A percentile compares a stretch with the other conserved stretches of the same genome.
Evolutionary conservation across 306 rosid genomes (phyloP).

Genomic region (Glycine latifolia): DNA sequence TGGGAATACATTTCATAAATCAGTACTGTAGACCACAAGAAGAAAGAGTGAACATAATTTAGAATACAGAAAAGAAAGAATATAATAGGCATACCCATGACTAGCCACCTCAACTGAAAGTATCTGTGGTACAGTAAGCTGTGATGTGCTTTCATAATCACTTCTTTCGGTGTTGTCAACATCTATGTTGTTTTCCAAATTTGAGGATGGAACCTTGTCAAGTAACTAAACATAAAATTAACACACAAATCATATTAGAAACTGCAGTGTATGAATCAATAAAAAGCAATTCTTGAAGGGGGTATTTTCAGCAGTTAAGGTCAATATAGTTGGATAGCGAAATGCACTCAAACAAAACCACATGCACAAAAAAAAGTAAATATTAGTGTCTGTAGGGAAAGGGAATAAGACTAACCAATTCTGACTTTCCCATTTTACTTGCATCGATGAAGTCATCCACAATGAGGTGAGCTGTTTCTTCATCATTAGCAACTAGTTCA

Average conservation of each 20-base stretch:
- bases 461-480: constrained; percentile 40
- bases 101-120: constrained; percentile 44
- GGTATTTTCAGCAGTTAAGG: neutral
- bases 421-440: constrained; percentile 43
- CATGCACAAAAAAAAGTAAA: constrained; percentile 8
- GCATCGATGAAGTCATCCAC: constrained; percentile 47
- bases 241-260: constrained; percentile 42
- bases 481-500: constrained; percentile 41
- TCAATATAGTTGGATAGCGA: constrained; percentile 18
- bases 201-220: constrained; percentile 44
- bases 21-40: neutral
- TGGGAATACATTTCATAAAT: constrained; percentile 19
- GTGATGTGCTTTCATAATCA: constrained; percentile 45
- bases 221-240: constrained; percentile 51
- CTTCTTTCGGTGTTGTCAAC: constrained; percentile 30
- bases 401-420: constrained; percentile 47
- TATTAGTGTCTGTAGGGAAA: constrained; percentile 9
- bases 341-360: constrained; percentile 35
- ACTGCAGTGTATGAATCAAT: neutral
- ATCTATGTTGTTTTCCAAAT: constrained; percentile 47
- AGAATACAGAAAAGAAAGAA: constrained; percentile 37
- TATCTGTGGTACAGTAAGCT: constrained; percentile 40
- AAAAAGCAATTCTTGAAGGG: neutral
- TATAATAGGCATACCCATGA: constrained; percentile 53
- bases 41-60: constrained; percentile 30